Percentiles rank a stretch among this genome's conserved stretches.
phyloP scores from a whole-genome alignment of 129 eudicot species.

The Logfia minima region DNA sequence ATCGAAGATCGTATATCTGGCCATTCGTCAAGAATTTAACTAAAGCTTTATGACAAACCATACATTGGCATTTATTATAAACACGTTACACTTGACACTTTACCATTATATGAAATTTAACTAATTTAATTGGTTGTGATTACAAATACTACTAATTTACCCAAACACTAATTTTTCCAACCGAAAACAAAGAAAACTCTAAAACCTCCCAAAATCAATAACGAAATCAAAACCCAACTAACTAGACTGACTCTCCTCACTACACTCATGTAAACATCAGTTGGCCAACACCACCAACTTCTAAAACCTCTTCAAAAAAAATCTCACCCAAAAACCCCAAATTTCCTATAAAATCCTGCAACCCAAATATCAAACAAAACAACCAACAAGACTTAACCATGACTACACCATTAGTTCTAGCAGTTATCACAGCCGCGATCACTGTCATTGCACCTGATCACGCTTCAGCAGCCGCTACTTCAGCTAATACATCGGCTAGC shows the following conservation, averaged over 20 bases:
- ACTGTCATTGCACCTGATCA: conserved; percentile 19
- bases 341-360: conserved; percentile 28
- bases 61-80: too few relatives aligned
- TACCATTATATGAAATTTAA: too few relatives aligned
- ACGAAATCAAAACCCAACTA: conserved; percentile 16
- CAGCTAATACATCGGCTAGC: neutral
- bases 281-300: conserved; percentile 66
- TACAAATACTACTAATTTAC: neutral
- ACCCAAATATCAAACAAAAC: conserved; percentile 14
- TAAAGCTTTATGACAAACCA: too few relatives aligned
- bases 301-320: neutral
- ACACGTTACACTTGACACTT: too few relatives aligned
- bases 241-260: conserved; percentile 34
- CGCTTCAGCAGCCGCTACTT: conserved; percentile 15
- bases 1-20: too few relatives aligned
- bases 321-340: conserved; percentile 18
- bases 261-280: conserved; percentile 34
- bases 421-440: conserved; percentile 2
- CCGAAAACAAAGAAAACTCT: conserved; percentile 21
- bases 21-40: too few relatives aligned
- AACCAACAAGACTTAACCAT: conserved; percentile 8
- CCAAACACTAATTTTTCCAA: conserved; percentile 19
- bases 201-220: conserved; percentile 20
- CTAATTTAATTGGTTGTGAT: neutral
- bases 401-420: conserved; percentile 13